Conservation (phyloP, 306 rosid species). For the Cucurbita pepo region DNA sequence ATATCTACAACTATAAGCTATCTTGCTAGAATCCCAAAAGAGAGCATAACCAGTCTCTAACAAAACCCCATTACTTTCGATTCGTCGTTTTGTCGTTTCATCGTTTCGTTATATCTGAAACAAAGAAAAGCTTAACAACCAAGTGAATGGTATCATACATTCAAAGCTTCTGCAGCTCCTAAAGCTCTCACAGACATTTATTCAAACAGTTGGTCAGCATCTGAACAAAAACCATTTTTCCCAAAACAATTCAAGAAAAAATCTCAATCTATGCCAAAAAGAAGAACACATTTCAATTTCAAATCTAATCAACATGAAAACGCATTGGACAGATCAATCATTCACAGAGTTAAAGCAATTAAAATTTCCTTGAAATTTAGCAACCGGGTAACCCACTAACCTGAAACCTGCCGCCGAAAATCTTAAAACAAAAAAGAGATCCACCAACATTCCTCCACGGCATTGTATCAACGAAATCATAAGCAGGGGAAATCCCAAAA, state of each 20-base stretch:
- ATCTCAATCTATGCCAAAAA: not conserved
- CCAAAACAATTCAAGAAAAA: not conserved
- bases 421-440: constrained; percentile 24
- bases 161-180: not conserved
- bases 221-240: not conserved
- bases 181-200: not conserved
- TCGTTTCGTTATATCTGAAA: not conserved
- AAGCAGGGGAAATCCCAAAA: constrained; percentile 1
- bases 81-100: too few species aligned
- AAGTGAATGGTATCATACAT: not conserved
- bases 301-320: not conserved
- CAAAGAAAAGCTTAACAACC: not conserved
- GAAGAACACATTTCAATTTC: not conserved
- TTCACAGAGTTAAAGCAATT: not conserved
- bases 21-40: not conserved
- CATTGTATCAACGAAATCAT: constrained; percentile 18
- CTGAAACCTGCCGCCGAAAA: constrained; percentile 25
- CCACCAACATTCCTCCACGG: constrained; percentile 47
- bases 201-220: not conserved
- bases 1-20: constrained; percentile 4
- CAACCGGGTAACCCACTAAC: constrained; percentile 15
- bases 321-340: not conserved
- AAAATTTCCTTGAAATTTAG: not conserved
- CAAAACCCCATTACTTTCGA: not conserved
- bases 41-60: not conserved